Base-by-base conservation (phyloP, 2,329 filamentous ascomycete species). In the Knufia fluminis region DNA sequence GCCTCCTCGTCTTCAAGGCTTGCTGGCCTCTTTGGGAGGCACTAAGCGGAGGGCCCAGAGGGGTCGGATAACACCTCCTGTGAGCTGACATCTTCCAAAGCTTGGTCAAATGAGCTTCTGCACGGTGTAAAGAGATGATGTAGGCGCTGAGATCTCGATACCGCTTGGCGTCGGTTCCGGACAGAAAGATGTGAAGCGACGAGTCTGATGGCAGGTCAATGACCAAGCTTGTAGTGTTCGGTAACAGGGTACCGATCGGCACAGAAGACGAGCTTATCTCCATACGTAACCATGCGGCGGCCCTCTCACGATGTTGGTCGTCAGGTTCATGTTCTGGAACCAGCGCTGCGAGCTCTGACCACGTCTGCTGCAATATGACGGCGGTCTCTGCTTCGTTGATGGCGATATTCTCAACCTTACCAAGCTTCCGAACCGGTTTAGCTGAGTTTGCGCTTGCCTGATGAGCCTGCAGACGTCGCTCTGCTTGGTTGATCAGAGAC, bases 111-210 rank as follows among this genome's bases (percentile, higher is more conserved):
- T 86, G 83, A 14, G 95, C 79, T 62, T 96, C 89, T 2, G 89
- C 86, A 51, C 90, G 80, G 46, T 88, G 83, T 54, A 97, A 82
- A 0, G 87, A 85, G 8, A 96, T 71, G 0, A 98, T 77, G 59
- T 96, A 97, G 1, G 87, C 78, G 64, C 94, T 89, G 53, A 96
- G 83, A n/a, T 76, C 76, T 0, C 88, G 85, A 66, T 97, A 98
- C 0, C 79, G 78, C 43, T 84, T 77, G 9, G 94, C 69, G 60
- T 97, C 90, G 0, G 81, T 74, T 3, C 78, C 72, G 9, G 85
- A 81, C 23, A 97, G 78, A 60, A 97, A 94, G 24, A 98, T 77
- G 62, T 97, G 90, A 3, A 97, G 68, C 0, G 92, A 90, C 1
- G 85, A 83, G 2, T 78, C 78, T 7, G 94, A 80, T 33, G 83